Evolutionary conservation across 2,329 filamentous ascomycete genomes (phyloP).

Genomic region (Talaromyces sp.): DNA sequence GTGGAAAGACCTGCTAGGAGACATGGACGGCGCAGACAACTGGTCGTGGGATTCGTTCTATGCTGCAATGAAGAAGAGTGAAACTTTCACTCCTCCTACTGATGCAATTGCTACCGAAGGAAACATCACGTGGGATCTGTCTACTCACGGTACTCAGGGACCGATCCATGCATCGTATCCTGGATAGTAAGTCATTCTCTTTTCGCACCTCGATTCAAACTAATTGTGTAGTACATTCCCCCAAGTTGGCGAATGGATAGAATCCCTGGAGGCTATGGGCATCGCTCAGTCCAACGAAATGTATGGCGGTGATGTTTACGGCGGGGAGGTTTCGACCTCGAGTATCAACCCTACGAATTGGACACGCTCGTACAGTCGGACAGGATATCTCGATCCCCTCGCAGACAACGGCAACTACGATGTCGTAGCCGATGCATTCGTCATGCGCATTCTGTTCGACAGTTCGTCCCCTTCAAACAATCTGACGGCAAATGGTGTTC

Average conservation of each 20-base stretch:
- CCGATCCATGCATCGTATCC: conserved; percentile 29
- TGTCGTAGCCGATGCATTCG: conserved; percentile 31
- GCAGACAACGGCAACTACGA: conserved; percentile 32
- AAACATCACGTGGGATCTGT: conserved; percentile 26
- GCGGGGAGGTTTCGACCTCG: conserved; percentile 34
- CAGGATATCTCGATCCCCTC: conserved; percentile 35
- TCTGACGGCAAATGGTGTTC: conserved; percentile 30
- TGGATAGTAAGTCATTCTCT: conserved; percentile 23
- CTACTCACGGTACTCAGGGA: conserved; percentile 23
- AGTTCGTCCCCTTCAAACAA: conserved; percentile 24
- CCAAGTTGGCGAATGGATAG: conserved; percentile 27
- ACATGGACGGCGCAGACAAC: conserved; percentile 35
- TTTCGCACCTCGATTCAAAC: neutral
- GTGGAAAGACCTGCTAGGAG: conserved; percentile 31
- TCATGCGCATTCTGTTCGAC: conserved; percentile 31
- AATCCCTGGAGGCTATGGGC: conserved; percentile 24
- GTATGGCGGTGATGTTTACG: conserved; percentile 32
- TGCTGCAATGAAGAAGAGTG: conserved; percentile 33
- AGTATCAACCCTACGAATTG: conserved; percentile 35
- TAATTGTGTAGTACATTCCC: conserved; percentile 28
- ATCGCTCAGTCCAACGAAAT: conserved; percentile 27
- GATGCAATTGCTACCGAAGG: conserved; percentile 23
- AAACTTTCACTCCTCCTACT: conserved; percentile 24
- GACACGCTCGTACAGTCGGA: conserved; percentile 35
- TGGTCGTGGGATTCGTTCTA: conserved; percentile 36